Evolutionary conservation across 2,329 filamentous ascomycete species (phyloP).

Genomic region (Alternaria panax): DNA sequence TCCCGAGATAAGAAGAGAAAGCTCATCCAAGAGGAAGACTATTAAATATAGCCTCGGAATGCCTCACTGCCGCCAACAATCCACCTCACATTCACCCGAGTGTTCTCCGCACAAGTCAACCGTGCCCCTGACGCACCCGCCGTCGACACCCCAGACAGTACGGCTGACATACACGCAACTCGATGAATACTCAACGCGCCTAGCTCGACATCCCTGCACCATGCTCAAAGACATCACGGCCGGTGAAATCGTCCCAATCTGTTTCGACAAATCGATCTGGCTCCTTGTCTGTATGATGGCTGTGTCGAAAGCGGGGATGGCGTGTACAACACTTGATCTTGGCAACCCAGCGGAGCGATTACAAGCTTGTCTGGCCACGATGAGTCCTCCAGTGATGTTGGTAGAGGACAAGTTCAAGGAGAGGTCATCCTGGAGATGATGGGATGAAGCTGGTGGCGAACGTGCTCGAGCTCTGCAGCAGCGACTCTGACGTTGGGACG

Average conservation of each 20-base stretch:
- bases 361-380: background rate
- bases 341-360: slow-evolving; percentile 6
- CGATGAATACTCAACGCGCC: slow-evolving; percentile 3
- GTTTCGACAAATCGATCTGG: slow-evolving; percentile 12
- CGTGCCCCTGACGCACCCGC: slow-evolving; percentile 1
- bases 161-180: slow-evolving; percentile 6
- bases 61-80: background rate
- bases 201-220: slow-evolving; percentile 2
- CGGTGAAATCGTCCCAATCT: slow-evolving; percentile 6
- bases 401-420: background rate
- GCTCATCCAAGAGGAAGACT: slow-evolving; percentile 1
- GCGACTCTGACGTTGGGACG: background rate
- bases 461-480: background rate
- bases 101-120: slow-evolving; percentile 1
- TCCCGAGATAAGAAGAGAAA: background rate
- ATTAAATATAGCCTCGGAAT: slow-evolving; percentile 8
- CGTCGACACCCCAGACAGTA: slow-evolving; percentile 5
- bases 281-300: slow-evolving; percentile 10
- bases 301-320: slow-evolving; percentile 8
- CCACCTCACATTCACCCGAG: slow-evolving; percentile 1
- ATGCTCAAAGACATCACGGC: background rate
- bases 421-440: background rate
- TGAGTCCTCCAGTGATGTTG: slow-evolving; percentile 2
- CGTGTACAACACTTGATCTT: slow-evolving; percentile 5
- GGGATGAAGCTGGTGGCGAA: background rate